Base-by-base conservation (phyloP, 2,329 filamentous ascomycete genomes). In the Paraphoma chrysanthemicola region DNA sequence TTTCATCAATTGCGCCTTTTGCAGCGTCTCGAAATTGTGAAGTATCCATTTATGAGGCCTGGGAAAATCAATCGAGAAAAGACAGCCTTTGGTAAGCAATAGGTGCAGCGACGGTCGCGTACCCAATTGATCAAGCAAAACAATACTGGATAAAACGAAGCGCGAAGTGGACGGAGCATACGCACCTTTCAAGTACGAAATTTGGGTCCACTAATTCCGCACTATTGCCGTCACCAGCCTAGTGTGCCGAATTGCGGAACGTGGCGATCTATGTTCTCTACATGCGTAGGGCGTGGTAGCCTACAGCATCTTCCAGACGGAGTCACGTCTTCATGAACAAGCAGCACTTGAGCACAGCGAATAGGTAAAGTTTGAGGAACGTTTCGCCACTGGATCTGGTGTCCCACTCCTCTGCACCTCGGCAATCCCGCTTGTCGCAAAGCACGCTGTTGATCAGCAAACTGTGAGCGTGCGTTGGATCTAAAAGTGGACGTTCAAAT, bases 1-100 rank as follows among this genome's bases (percentile, higher is more conserved):
- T 96, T 56, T 96, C 90, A 64, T 96, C 90, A 72, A 96, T 87
- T 57, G 90, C 89, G 54, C 88, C 85, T 62, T 91, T 86, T 44
- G 92, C 93, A 61, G 92, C 91, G 58, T 86, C 80, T 62, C 88
- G 85, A 77, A 96, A 97, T 69, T 94, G 86, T 53, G 88, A 81
- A 29, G 88, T 87, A 71, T 96, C 88, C 93, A 97, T 96, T 23
- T 44, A 54, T 39, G 55, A 54, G 56, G 56, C 56, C 23, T n/a
- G 9, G 28, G 8, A 44, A 18, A 28, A 23, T 5, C 17, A 18
- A 44, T 6, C 8, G 10, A 3, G 18, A 44, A 44, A 28, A 16
- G 42, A 44, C 23, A 23, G 5, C 23, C 23, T 23, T 23, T 23
- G 23, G 23, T 23, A 23, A 23, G 23, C 5, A 23, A 23, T 23